Base-by-base conservation (phyloP, 1,284 basidiomycete genomes). In the Schizophyllum amplum region DNA sequence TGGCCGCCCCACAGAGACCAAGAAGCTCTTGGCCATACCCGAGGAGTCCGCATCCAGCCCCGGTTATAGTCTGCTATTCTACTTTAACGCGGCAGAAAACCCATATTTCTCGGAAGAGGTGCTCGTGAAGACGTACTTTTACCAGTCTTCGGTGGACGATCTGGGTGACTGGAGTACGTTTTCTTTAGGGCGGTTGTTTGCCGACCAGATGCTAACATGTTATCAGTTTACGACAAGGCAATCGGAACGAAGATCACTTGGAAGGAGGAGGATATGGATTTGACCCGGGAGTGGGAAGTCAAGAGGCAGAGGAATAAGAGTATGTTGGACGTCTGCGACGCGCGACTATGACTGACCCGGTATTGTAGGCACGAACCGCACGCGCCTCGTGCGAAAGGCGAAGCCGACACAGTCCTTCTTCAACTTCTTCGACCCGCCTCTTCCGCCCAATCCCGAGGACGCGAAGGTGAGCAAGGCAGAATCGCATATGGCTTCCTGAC, bases 281-380 rank as follows among this genome's bases (percentile, higher is more conserved):
- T 98, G 59, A 98, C 95, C 55, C 94, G 95, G 77, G 92, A 93
- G 77, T 89, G 94, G 66, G 96, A 98, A 78, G 95, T 98, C 72
- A 98, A 98, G 84, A 98, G 98, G 81, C 96, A 98, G 76, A 81
- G 95, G 67, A 98, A 98, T 79, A 99, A 98, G 82, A 93, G 93
- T 95, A 67, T 21, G 54, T 24, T 56, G 61, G 54, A 7, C 59
- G 61, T 13, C 59, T 27, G n/a, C 27, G 4, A 20, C 25, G 17
- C 25, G 13, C 51, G 23, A 20, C 4, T 52, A 11, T n/a, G 15
- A 20, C n/a, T 55, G 21, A 42, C 21, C 42, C 11, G 47, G 15
- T n/a, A 7, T 22, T n/a, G 33, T 17, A 95, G 92, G 90, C 71
- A 96, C 94, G 46, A 94, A 95, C 74, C 88, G 92, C 63, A 96